Base-by-base conservation (phyloP, 495 filamentous ascomycete species). In the Cercophora scortea region DNA sequence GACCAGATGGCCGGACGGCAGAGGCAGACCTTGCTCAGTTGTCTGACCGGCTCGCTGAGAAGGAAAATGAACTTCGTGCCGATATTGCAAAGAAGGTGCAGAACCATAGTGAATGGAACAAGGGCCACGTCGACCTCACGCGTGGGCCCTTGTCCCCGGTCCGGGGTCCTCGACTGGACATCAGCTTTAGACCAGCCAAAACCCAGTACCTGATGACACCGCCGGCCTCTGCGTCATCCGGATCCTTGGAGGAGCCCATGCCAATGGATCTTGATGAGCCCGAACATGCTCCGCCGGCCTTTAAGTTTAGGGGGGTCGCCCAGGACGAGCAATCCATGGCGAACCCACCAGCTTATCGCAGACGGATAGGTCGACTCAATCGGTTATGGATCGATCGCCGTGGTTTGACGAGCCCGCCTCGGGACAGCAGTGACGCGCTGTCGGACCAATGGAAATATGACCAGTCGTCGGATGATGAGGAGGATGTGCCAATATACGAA, bases 21-120 rank as follows among this genome's bases (percentile, higher is more conserved):
- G 79, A 91, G 53, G 75, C 84, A 54, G 92, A 98, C 61, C 79
- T 97, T 57, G 76, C 84, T 18, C 70, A 84, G 54, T 69, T 96
- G 56, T 77, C 85, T 36, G 87, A 94, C 53, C 76, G 86, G 32
- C 76, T 86, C 42, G 84, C 85, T 19, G 88, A 96, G 64, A 89
- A 89, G 62, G 86, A 93, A 61, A 89, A 87, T 57, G 78, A 83
- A 45, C 83, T 95, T 54, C 73, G 84, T 52, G 71, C 73, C 61
- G 87, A 89, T 60, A 88, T 96, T 61, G 86, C 90, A 59, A 74
- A 80, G 57, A 89, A 90, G 68, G 79, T 89, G 55, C 71, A 82
- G 58, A 87, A 89, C 68, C 90, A 95, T 70, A 79, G 83, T 59
- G 84, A 85, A 60, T 94, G 89, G 88, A 95, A 94, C 73, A 74